These are phyloP conservation scores for Ophiostoma sp. DNA, from an alignment of 2,329 filamentous ascomycete species.

Conservation along the genomic window DNA sequence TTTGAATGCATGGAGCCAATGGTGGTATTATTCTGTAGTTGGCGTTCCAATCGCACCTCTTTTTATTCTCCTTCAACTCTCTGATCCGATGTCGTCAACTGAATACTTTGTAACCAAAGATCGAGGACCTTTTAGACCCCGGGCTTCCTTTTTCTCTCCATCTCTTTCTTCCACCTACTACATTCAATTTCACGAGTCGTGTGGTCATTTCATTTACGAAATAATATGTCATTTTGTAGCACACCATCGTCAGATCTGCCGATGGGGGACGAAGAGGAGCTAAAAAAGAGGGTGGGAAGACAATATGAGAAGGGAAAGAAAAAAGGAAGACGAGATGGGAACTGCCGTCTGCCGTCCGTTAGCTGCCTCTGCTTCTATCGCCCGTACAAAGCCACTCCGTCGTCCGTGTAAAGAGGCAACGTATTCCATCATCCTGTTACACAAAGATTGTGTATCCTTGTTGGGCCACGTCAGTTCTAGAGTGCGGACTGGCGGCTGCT, in stretches of 20 bases:
- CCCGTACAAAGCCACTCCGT: neutral
- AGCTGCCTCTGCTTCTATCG: neutral
- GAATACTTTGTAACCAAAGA: neutral
- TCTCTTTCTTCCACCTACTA: neutral
- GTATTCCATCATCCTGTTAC: neutral
- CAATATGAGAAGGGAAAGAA: neutral
- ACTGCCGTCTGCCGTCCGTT: neutral
- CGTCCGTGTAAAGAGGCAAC: neutral
- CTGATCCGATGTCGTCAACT: neutral
- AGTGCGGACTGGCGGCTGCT: too few species aligned
- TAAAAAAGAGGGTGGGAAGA: too few species aligned
- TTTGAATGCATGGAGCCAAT: neutral
- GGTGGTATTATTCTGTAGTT: too few species aligned
- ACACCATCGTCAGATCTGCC: slow-evolving; percentile 5
- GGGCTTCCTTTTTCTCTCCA: neutral
- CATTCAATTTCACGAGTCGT: neutral
- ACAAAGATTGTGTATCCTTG: neutral
- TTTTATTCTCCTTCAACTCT: neutral
- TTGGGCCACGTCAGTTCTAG: neutral
- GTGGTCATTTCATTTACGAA: neutral
- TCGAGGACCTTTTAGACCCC: neutral
- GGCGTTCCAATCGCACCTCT: neutral
- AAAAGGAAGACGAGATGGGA: neutral
- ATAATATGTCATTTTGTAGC: slow-evolving; percentile 7
- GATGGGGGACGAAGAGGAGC: neutral